Base-by-base conservation (phyloP, 176 grass and related monocot species). In the Pharus latifolius region DNA sequence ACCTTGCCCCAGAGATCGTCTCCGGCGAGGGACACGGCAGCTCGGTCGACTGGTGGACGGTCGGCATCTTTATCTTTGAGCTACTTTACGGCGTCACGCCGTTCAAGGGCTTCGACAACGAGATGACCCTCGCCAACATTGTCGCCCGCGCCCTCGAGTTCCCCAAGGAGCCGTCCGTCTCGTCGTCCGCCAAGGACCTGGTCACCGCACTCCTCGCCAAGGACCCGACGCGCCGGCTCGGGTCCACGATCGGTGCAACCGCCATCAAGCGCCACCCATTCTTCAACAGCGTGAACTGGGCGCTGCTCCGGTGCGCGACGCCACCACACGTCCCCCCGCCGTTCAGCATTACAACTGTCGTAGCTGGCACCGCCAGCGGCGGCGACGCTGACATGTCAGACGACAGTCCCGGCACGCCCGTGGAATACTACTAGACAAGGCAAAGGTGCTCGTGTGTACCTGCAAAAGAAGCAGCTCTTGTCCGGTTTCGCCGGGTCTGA, bases 1-100 rank as follows among this genome's bases (percentile, higher is more conserved):
- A 99, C 75, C 84, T 99, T 3, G 90, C 96, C 0, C 96, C 96
- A 1, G 96, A 99, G 85, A 99, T 99, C 65, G 90, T 99, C 20
- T 88, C 90, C 0, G 96, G 96, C 0, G 96, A 99, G 31, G 96
- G 96, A 2, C 96, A 99, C 58, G 96, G 96, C 79, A 91, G 87
- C 81, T 62, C 90, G 0, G 96, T 99, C 0, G 96, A 99, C 69
- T 99, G 96, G 96, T 99, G 96, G 96, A 99, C 90, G 29, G 84
- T 99, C 0, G 96, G 96, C 2, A 27, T 99, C 29, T 95, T 99
- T 75, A 41, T 91, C 28, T 99, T 79, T 71, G 96, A 99, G 86
- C 85, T 99, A n/a, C 79, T 99, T 14, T 91, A 99, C 69, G 96
- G 96, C 1, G 76, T 70, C 3, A 99, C 96, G 3, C 96, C 96